Percentiles rank a stretch among this genome's conserved stretches.
phyloP scores from a whole-genome alignment of 208 protist species.

The Acanthamoeba healyi region DNA sequence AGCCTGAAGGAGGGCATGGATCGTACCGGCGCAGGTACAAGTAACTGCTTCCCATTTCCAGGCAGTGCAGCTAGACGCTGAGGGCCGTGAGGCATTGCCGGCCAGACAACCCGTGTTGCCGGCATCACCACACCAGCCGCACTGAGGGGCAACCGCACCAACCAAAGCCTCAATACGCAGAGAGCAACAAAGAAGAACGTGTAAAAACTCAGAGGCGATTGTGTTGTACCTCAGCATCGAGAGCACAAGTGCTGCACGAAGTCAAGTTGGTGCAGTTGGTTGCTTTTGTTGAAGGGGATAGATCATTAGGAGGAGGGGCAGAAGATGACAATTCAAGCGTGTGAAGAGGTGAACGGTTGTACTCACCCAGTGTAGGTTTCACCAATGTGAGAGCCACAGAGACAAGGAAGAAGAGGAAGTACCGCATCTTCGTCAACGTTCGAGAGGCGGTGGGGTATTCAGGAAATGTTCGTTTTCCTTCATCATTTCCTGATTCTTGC shows the following conservation, averaged over 20 bases:
- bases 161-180: too few species aligned
- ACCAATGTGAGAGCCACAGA: neutral
- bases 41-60: neutral
- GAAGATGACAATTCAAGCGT: neutral
- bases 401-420: neutral
- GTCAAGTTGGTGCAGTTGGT: neutral
- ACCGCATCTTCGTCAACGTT: neutral
- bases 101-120: neutral
- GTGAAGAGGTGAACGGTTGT: too few species aligned
- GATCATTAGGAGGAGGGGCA: neutral
- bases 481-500: neutral
- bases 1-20: neutral
- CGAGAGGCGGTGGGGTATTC: neutral
- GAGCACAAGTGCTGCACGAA: neutral
- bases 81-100: neutral
- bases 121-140: neutral
- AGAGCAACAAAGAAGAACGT: too few species aligned
- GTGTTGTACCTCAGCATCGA: neutral
- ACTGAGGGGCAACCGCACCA: neutral
- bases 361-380: neutral
- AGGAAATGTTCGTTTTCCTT: neutral
- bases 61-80: neutral
- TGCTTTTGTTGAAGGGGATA: neutral
- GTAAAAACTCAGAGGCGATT: too few species aligned
- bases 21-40: neutral